Conservation (phyloP, 1,139 yeast genomes). For the Kodamaea fungicola region DNA sequence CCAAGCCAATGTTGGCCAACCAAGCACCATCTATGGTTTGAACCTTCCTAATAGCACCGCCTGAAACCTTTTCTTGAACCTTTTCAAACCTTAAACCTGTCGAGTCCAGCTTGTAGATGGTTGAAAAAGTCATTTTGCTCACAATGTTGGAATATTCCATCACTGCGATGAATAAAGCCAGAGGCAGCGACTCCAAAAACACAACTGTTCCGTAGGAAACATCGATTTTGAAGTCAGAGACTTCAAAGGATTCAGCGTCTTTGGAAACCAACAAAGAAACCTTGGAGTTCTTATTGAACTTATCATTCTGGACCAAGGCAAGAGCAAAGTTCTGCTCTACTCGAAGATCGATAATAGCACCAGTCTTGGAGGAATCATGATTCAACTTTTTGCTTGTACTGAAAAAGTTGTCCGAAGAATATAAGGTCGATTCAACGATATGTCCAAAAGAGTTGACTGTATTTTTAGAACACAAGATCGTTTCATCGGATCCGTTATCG, state of each 20-base stretch:
- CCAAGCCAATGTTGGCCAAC: constrained; percentile 45
- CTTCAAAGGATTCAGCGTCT: constrained; percentile 50
- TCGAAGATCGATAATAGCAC: constrained; percentile 43
- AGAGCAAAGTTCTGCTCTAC: constrained; percentile 52
- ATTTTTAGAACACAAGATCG: constrained; percentile 49
- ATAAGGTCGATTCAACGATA: constrained; percentile 38
- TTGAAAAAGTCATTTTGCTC: constrained; percentile 23
- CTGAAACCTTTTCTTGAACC: constrained; percentile 41
- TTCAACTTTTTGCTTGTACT: constrained; percentile 23
- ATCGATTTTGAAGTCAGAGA: constrained; percentile 51
- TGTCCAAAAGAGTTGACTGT: constrained; percentile 43
- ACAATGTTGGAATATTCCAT: constrained; percentile 27
- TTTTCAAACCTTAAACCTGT: constrained; percentile 55
- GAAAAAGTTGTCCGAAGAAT: constrained; percentile 56
- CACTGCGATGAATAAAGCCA: constrained; percentile 53
- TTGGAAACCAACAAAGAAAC: constrained; percentile 54
- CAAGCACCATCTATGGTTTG: constrained; percentile 70
- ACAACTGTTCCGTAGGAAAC: constrained; percentile 43
- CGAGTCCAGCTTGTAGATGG: constrained; percentile 60
- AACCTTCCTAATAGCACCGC: constrained; percentile 47
- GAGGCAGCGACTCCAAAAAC: constrained; percentile 54
- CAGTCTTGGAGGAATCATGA: constrained; percentile 26
- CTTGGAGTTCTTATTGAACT: constrained; percentile 37
- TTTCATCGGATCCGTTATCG: constrained; percentile 35
- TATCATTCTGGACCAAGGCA: constrained; percentile 49